phyloP scores from a whole-genome alignment of 176 grass and related monocot genomes.

The Eragrostis nindensis region DNA sequence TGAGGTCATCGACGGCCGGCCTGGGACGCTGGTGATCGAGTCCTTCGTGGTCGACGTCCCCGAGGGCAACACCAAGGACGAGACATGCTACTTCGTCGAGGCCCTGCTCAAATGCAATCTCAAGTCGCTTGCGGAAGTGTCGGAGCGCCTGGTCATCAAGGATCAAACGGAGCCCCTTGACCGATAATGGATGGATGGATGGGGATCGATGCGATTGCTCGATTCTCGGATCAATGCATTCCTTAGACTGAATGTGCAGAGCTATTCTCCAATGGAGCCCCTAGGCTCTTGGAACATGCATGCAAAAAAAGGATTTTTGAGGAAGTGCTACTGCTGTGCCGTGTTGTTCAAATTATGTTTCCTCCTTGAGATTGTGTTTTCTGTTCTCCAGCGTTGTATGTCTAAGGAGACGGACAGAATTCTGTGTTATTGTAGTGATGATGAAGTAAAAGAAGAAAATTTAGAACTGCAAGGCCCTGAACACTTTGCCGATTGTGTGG shows the following conservation, averaged over 20 bases:
- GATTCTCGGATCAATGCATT: conserved; percentile 21
- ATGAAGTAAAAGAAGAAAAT: conserved; percentile 17
- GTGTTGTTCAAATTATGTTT: conserved; percentile 15
- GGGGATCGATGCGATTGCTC: not conserved
- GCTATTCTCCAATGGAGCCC: conserved; percentile 46
- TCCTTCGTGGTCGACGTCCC: conserved; percentile 91
- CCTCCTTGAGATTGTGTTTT: conserved; percentile 30
- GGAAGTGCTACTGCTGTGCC: conserved; percentile 36
- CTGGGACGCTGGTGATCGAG: conserved; percentile 83
- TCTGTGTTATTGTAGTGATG: conserved; percentile 35
- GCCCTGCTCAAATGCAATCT: conserved; percentile 96
- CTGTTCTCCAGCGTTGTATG: conserved; percentile 25
- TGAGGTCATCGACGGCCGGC: conserved; percentile 80
- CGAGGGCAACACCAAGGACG: conserved; percentile 86
- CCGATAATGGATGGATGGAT: conserved; percentile 22
- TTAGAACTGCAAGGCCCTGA: conserved; percentile 20
- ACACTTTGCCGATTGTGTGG: conserved; percentile 24
- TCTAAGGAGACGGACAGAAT: conserved; percentile 8
- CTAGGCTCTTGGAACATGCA: conserved; percentile 44
- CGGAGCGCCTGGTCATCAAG: conserved; percentile 67
- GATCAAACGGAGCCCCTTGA: conserved; percentile 68
- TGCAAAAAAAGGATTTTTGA: conserved; percentile 37
- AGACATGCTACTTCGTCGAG: conserved; percentile 93
- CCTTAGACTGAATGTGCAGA: conserved; percentile 47
- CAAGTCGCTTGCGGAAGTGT: conserved; percentile 85